Conservation (phyloP, 2,329 filamentous ascomycete species). For the Pseudocercospora fijiensis region DNA sequence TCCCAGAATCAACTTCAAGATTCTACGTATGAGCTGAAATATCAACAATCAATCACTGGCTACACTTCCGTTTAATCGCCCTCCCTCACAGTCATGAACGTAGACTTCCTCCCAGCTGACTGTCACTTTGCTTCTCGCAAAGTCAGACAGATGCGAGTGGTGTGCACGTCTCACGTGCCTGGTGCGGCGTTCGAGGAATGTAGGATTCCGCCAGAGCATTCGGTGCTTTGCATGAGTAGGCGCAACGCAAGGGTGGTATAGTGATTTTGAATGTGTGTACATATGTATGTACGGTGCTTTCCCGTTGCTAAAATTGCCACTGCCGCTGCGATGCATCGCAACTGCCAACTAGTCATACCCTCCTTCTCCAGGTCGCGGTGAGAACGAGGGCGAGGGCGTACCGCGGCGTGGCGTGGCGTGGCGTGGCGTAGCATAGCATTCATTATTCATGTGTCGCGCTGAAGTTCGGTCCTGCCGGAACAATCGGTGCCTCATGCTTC, state of each 20-base stretch:
- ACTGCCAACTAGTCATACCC: no score
- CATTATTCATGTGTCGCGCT: not conserved
- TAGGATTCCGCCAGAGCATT: no score
- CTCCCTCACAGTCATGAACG: slow-evolving; percentile 3
- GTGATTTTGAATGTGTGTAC: no score
- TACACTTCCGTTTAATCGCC: not conserved
- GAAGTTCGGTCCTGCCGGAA: not conserved
- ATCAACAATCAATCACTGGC: not conserved
- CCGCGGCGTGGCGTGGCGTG: no score
- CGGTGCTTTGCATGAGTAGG: no score
- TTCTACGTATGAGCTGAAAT: not conserved
- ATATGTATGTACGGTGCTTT: no score
- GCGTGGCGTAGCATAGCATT: not conserved
- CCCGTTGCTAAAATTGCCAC: not conserved
- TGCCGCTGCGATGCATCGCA: no score
- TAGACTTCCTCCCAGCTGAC: slow-evolving; percentile 23
- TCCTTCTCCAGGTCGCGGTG: no score
- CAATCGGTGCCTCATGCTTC: not conserved
- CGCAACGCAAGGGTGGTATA: no score
- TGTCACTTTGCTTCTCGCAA: slow-evolving; percentile 13
- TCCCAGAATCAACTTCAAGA: slow-evolving; percentile 28
- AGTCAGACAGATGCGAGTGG: slow-evolving; percentile 8
- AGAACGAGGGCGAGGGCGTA: no score
- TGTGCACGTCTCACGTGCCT: not conserved
- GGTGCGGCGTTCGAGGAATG: not conserved